These are phyloP conservation scores for Fusarium fujikuroi DNA, from an alignment of 2,329 filamentous ascomycete genomes.

Conservation along the genomic window DNA sequence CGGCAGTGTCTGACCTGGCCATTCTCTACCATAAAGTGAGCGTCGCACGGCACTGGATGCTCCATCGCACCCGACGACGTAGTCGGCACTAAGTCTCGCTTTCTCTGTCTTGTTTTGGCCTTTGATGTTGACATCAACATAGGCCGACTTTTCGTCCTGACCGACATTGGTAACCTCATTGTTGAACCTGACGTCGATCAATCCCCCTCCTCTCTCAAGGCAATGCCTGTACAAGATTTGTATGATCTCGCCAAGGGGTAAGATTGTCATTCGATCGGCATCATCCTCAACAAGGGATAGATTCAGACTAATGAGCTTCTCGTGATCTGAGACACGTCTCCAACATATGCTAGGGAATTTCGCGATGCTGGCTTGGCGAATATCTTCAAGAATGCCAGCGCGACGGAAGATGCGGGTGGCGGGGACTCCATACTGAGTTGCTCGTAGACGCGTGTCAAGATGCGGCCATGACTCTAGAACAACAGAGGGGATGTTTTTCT, in stretches of 20 bases:
- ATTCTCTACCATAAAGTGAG: not conserved
- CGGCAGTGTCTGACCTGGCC: not conserved
- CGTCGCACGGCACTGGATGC: not conserved
- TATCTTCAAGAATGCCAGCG: not conserved
- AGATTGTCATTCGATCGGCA: slow-evolving; percentile 2
- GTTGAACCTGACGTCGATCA: slow-evolving; percentile 4
- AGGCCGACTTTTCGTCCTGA: not conserved
- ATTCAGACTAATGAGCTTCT: slow-evolving; percentile 1
- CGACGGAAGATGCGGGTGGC: slow-evolving; percentile 3
- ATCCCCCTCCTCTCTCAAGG: not conserved
- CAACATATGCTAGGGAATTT: not conserved
- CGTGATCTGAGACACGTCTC: not conserved
- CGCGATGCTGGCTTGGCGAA: not conserved
- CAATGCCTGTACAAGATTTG: not conserved
- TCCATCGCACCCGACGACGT: slow-evolving; percentile 6
- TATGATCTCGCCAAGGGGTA: not conserved
- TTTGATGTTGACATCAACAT: not conserved
- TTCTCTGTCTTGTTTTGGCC: not conserved
- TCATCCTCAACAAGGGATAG: slow-evolving; percentile 7
- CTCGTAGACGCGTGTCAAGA: not conserved
- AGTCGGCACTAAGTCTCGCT: not conserved
- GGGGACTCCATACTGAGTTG: slow-evolving; percentile 6
- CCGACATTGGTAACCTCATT: not conserved
- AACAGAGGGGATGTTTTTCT: not conserved
- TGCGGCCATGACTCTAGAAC: not conserved